Conservation (phyloP, 441 rosid species). For the Croton setiger region DNA sequence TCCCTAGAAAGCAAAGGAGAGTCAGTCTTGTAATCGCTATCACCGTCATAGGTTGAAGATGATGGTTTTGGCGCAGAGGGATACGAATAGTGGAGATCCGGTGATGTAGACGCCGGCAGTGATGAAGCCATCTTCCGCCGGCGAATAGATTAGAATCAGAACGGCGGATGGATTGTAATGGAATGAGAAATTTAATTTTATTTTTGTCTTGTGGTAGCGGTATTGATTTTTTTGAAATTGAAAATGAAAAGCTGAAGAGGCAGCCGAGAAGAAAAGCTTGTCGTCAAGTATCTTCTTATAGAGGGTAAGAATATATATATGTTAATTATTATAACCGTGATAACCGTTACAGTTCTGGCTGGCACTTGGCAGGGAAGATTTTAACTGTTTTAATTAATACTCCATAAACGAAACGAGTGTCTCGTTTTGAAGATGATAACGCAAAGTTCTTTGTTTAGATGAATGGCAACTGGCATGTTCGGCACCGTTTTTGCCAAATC, state of each 20-base stretch:
- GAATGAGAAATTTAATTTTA: constrained; percentile 6
- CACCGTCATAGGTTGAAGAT: background rate
- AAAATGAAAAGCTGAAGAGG: background rate
- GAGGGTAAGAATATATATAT: too few species aligned
- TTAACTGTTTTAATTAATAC: too few species aligned
- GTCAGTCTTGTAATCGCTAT: background rate
- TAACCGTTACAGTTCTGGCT: too few species aligned
- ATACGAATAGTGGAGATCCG: constrained; percentile 12
- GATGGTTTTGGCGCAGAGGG: background rate
- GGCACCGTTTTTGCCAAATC: too few species aligned
- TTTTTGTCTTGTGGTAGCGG: background rate
- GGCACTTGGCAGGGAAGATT: too few species aligned
- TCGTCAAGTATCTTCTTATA: background rate
- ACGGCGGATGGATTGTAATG: background rate
- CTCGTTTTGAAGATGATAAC: too few species aligned
- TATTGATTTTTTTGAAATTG: background rate
- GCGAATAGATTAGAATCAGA: constrained; percentile 8
- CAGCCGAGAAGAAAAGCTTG: too few species aligned
- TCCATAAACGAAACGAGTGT: too few species aligned
- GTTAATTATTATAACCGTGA: too few species aligned
- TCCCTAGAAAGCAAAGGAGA: constrained; percentile 16
- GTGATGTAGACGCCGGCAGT: constrained; percentile 6
- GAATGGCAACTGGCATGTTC: too few species aligned
- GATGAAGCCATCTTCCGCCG: constrained; percentile 13
- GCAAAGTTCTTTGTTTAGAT: too few species aligned